These are phyloP conservation scores for Plectranthus barbatus DNA, from an alignment of 257 asterid species.

Conservation along the genomic window DNA sequence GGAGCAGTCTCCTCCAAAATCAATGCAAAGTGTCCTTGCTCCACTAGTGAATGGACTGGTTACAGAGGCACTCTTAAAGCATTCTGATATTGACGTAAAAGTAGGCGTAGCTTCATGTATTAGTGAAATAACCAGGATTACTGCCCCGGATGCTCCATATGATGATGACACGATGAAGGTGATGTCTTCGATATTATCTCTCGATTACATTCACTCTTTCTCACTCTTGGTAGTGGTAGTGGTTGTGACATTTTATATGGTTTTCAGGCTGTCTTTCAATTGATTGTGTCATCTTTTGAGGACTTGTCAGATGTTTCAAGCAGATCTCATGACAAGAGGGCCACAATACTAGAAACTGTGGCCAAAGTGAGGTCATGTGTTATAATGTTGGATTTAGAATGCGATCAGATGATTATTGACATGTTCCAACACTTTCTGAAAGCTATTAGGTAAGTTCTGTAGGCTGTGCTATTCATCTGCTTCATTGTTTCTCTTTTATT, in stretches of 20 bases:
- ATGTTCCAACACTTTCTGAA: conserved; percentile 83
- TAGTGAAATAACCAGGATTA: conserved; percentile 93
- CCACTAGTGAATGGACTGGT: conserved; percentile 62
- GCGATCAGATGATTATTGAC: conserved; percentile 72
- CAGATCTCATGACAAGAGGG: conserved; percentile 69
- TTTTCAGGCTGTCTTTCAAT: conserved; percentile 79
- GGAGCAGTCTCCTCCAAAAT: conserved; percentile 86
- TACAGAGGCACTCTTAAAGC: conserved; percentile 53
- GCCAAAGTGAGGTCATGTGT: conserved; percentile 95
- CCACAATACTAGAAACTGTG: conserved; percentile 81
- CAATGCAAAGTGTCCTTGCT: conserved; percentile 64
- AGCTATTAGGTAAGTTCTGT: conserved; percentile 54
- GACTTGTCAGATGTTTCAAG: conserved; percentile 57
- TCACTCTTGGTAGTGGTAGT: background rate
- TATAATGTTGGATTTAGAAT: conserved; percentile 95
- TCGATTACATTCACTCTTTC: background rate
- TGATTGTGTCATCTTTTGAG: conserved; percentile 87
- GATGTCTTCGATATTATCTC: background rate
- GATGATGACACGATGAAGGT: conserved; percentile 97
- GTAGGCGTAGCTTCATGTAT: conserved; percentile 92
- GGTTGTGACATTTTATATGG: conserved; percentile 18
- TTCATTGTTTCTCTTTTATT: background rate
- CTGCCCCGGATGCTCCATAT: conserved; percentile 97
- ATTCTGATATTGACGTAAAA: conserved; percentile 72
- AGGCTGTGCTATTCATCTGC: background rate